Conservation (phyloP, 148 eudicot species). For the Amaranthus palmeri region DNA sequence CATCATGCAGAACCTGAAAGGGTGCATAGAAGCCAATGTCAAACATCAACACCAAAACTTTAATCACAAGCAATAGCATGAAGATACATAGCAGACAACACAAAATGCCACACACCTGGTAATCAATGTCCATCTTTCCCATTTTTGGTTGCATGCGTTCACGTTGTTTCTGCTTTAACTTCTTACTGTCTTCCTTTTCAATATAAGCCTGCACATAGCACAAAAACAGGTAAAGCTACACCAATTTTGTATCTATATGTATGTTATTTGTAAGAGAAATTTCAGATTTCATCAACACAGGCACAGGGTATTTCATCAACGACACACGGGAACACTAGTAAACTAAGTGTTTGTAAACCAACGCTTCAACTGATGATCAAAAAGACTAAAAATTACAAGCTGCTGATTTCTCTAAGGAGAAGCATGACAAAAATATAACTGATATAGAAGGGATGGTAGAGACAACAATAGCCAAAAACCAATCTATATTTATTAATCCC, state of each 20-base stretch:
- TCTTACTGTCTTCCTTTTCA: constrained; percentile 91
- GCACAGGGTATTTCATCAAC: no score
- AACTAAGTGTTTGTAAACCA: neutral
- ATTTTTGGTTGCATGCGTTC: constrained; percentile 99
- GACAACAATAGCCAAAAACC: no score
- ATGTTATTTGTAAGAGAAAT: neutral
- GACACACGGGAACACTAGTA: neutral
- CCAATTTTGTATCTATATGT: neutral
- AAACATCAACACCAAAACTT: neutral
- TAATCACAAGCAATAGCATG: neutral
- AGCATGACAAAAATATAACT: neutral
- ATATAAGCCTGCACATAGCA: constrained; percentile 63
- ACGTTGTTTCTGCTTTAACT: constrained; percentile 96
- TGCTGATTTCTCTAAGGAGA: neutral
- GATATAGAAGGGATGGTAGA: no score
- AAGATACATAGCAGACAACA: neutral
- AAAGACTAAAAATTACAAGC: neutral
- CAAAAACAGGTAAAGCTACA: neutral
- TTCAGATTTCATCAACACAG: neutral
- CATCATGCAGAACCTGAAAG: constrained; percentile 90
- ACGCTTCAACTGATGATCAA: neutral
- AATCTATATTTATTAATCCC: no score
- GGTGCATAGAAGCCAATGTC: neutral
- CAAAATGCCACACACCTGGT: constrained; percentile 54
- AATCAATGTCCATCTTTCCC: constrained; percentile 99